Evolutionary conservation across 352 stramenopile species (phyloP), one percentile per base, ranked within the genome.

Genomic region (Phytophthora brassicae): DNA sequence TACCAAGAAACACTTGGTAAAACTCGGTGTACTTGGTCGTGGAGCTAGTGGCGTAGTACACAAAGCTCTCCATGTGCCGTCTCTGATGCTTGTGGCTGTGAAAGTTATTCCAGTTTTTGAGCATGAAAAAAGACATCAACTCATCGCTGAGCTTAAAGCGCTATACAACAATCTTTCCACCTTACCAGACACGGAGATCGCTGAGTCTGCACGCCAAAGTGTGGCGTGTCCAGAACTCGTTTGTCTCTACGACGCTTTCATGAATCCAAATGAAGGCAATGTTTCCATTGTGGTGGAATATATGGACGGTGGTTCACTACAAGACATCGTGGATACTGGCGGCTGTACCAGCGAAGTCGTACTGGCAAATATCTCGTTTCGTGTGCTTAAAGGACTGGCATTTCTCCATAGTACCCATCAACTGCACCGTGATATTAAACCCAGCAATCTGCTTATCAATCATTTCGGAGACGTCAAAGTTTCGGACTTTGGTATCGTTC

Each of bases 221-320:
- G 76, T 86, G 14, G 81, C 78, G 7, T 95, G 85, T 57, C 81
- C 85, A 0, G 85, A 94, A 68, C 86, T 95, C 24, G 91, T 98
- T 42, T 92, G 82, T 50, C 84, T 98, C 39, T 97, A 97, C 66
- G 94, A 98, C 64, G 94, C 93, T 12, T 98, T 96, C 74, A 96
- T 94, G 81, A 96, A 96, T 66, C 86, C 87, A 4, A 90, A 94
- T 43, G 85, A 95, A 46, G 86, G 89, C 9, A 94, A 90, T 35
- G 90, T 98, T 20, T 96, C 84, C 0, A 97, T 98, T 41, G 88
- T 98, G n/a, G 83, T 98, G 39, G 94, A 98, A 69, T 98, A 97
- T 68, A 98, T 98, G 93, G 87, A 97, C 49, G 93, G 88, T n/a
- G 94, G 94, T 13, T 97, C 88, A 28, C 77, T 98, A 2, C 88